Conservation (phyloP, 2,329 filamentous ascomycete species). For the Fragosphaeria purpurea region DNA sequence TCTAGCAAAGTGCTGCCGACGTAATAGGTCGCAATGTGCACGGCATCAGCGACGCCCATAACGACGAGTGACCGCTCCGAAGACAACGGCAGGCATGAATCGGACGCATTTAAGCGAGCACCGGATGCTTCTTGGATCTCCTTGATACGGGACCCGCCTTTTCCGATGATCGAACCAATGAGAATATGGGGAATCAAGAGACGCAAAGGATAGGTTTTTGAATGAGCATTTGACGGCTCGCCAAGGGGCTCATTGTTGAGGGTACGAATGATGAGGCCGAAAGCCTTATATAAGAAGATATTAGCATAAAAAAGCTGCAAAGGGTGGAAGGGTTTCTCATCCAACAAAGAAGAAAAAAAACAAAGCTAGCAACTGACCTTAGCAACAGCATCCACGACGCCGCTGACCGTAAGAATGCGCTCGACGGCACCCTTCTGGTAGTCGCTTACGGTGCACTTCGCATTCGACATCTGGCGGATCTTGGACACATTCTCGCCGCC, state of each 20-base stretch:
- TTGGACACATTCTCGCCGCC: conserved; percentile 97
- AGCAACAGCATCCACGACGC: conserved; percentile 88
- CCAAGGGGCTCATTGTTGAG: conserved; percentile 93
- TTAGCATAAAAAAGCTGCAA: not conserved
- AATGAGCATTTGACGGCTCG: conserved; percentile 79
- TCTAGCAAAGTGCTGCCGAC: conserved; percentile 96
- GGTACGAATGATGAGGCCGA: conserved; percentile 94
- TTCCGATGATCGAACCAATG: conserved; percentile 97
- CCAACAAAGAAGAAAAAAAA: not conserved
- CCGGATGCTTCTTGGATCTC: conserved; percentile 98
- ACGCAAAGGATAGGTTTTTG: conserved; percentile 93
- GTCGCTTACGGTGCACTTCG: conserved; percentile 98
- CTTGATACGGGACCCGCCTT: conserved; percentile 88
- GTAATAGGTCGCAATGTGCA: conserved; percentile 98
- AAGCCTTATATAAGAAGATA: conserved; percentile 49
- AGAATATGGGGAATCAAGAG: conserved; percentile 93
- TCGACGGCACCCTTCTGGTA: conserved; percentile 96
- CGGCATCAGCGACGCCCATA: conserved; percentile 92
- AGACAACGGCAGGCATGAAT: conserved; percentile 85
- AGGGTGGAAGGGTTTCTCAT: not conserved
- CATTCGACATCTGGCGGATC: conserved; percentile 87
- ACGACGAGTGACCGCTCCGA: conserved; percentile 97
- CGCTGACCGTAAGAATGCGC: conserved; percentile 94
- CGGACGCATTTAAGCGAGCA: conserved; percentile 90
- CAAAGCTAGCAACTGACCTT: conserved; percentile 53